Conservation (phyloP, 2,329 filamentous ascomycete genomes). For the Aureobasidium sp. region DNA sequence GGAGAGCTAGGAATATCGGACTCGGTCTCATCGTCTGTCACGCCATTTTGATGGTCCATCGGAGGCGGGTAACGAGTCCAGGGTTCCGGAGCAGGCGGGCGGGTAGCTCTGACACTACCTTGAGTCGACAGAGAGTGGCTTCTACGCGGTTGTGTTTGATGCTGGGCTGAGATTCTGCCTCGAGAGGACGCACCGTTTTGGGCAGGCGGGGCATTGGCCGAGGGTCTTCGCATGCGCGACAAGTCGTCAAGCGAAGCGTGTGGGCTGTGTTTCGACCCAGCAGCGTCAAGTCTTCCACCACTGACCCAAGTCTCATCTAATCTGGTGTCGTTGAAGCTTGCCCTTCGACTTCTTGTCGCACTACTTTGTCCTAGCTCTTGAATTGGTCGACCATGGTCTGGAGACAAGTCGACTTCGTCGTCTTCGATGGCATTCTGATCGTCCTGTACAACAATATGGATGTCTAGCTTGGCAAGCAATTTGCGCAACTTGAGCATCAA, state of each 20-base stretch:
- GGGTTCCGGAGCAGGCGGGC: not conserved
- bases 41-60: not conserved
- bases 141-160: not conserved
- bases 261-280: not conserved
- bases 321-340: slow-evolving; percentile 48
- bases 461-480: slow-evolving; percentile 60
- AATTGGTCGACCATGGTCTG: not conserved
- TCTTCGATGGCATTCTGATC: slow-evolving; percentile 10
- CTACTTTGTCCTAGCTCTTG: not conserved
- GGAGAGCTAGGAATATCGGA: slow-evolving; percentile 7
- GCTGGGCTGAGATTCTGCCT: not conserved
- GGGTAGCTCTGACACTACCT: slow-evolving; percentile 27
- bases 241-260: not conserved
- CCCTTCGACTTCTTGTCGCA: not conserved
- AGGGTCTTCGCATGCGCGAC: not conserved
- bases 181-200: not conserved
- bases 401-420: not conserved
- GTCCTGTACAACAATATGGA: slow-evolving; percentile 55
- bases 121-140: slow-evolving; percentile 29
- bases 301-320: slow-evolving; percentile 44
- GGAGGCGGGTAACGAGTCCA: not conserved
- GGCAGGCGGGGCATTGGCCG: not conserved
- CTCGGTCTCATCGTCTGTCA: not conserved
- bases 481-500: slow-evolving; percentile 63
- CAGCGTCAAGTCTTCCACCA: slow-evolving; percentile 19